phyloP scores from a whole-genome alignment of 1,284 basidiomycete genomes.

The Malassezia brasiliensis region DNA sequence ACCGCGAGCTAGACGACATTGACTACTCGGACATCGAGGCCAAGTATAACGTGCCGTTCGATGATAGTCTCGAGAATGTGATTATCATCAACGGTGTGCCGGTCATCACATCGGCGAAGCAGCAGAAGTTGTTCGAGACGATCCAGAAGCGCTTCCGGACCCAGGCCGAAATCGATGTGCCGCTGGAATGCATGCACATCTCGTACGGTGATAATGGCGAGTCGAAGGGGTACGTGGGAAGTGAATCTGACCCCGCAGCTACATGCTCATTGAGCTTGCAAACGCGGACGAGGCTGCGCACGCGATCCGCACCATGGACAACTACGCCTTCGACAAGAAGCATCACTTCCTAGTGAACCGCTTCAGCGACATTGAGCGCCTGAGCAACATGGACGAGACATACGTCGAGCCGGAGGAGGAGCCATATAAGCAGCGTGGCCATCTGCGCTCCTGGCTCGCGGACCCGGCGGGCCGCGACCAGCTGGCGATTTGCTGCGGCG shows the following conservation, averaged over 20 bases:
- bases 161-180: slow-evolving; percentile 47
- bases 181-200: slow-evolving; percentile 47
- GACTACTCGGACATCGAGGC: slow-evolving; percentile 90
- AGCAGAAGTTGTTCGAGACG: slow-evolving; percentile 49
- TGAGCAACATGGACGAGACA: slow-evolving; percentile 67
- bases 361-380: slow-evolving; percentile 85
- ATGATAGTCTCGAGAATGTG: slow-evolving; percentile 49
- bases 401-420: slow-evolving; percentile 71
- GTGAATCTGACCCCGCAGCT: slow-evolving; percentile 44
- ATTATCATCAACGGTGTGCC: slow-evolving; percentile 51
- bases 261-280: slow-evolving; percentile 79
- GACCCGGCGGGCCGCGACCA: slow-evolving; percentile 90
- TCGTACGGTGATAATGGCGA: slow-evolving; percentile 48
- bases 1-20: slow-evolving; percentile 56
- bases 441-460: slow-evolving; percentile 86
- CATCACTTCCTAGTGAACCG: slow-evolving; percentile 83
- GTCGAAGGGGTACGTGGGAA: slow-evolving; percentile 41
- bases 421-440: slow-evolving; percentile 81
- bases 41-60: slow-evolving; percentile 54
- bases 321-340: slow-evolving; percentile 79
- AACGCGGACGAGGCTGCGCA: slow-evolving; percentile 69
- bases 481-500: slow-evolving; percentile 83
- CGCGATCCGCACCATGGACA: slow-evolving; percentile 71
- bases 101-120: slow-evolving; percentile 46
- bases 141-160: slow-evolving; percentile 49